phyloP scores from a whole-genome alignment of 2,329 filamentous ascomycete genomes.

The Rugonectria rugulosa region DNA sequence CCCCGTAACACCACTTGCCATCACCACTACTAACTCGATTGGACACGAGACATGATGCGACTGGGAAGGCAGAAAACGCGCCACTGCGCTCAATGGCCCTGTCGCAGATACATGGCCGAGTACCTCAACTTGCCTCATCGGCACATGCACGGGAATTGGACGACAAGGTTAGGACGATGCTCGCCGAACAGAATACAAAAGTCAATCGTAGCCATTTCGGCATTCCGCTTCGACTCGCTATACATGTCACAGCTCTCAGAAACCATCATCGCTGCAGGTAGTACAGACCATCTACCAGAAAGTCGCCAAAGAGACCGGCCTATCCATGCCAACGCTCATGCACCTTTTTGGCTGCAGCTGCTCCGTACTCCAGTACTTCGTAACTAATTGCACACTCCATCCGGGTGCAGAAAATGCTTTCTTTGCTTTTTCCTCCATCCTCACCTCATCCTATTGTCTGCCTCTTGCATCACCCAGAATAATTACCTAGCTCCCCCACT shows the following conservation, averaged over 20 bases:
- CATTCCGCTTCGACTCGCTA: background rate
- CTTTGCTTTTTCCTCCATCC: too few species aligned
- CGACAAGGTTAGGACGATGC: too few species aligned
- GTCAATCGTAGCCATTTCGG: background rate
- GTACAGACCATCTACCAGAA: too few species aligned
- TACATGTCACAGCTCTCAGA: too few species aligned
- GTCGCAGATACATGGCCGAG: too few species aligned
- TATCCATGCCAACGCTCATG: conserved; percentile 6
- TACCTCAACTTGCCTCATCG: too few species aligned
- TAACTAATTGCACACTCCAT: conserved; percentile 3
- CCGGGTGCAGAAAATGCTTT: too few species aligned
- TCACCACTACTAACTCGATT: background rate
- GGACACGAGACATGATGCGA: background rate
- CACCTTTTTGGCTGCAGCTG: too few species aligned
- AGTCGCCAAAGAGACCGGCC: background rate
- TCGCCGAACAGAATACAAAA: background rate
- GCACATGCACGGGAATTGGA: too few species aligned
- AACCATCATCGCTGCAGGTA: too few species aligned
- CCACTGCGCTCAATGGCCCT: background rate
- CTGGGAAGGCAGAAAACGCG: background rate
- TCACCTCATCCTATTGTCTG: too few species aligned
- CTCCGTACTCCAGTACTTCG: too few species aligned
- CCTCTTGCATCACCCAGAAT: conserved; percentile 17
- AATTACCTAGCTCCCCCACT: background rate
- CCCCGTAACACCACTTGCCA: background rate